Evolutionary conservation across 352 stramenopile species (phyloP).

Genomic region (Pythium monospermum): DNA sequence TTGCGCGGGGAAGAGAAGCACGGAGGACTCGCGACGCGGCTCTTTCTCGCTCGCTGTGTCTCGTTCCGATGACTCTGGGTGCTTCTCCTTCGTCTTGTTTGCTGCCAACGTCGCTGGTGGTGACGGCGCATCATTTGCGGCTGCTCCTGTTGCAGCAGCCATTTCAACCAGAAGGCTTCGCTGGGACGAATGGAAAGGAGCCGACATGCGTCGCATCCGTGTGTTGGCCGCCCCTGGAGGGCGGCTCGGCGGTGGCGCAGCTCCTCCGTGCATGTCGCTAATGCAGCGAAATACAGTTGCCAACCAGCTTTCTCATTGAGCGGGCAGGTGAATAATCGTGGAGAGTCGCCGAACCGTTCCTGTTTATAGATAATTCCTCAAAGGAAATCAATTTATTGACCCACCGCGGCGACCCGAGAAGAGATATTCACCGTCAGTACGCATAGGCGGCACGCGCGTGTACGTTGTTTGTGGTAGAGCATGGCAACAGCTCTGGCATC

Average conservation of each 20-base stretch:
- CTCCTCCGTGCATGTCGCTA: too few species aligned
- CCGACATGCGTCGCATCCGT: slow-evolving; percentile 7
- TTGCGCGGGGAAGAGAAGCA: slow-evolving; percentile 22
- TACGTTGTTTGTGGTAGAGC: too few species aligned
- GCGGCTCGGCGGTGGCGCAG: slow-evolving; percentile 4
- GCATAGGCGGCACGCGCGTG: too few species aligned
- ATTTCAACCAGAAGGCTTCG: slow-evolving; percentile 6
- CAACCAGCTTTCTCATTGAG: too few species aligned
- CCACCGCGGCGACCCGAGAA: too few species aligned
- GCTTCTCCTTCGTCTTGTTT: neutral
- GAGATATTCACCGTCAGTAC: too few species aligned
- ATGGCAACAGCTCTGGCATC: too few species aligned
- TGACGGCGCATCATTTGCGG: neutral
- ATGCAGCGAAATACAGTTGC: too few species aligned
- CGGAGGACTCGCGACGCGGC: neutral
- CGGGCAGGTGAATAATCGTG: too few species aligned
- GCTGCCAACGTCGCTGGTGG: neutral
- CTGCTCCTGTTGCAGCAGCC: neutral
- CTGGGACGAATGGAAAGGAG: slow-evolving; percentile 14
- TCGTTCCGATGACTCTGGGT: neutral
- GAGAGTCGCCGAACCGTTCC: too few species aligned
- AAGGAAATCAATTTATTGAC: too few species aligned
- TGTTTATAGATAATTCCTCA: too few species aligned
- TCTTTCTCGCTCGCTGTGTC: neutral
- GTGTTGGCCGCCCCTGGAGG: slow-evolving; percentile 1